Conservation (phyloP, 441 rosid genomes). For the Jatropha podagrica region DNA sequence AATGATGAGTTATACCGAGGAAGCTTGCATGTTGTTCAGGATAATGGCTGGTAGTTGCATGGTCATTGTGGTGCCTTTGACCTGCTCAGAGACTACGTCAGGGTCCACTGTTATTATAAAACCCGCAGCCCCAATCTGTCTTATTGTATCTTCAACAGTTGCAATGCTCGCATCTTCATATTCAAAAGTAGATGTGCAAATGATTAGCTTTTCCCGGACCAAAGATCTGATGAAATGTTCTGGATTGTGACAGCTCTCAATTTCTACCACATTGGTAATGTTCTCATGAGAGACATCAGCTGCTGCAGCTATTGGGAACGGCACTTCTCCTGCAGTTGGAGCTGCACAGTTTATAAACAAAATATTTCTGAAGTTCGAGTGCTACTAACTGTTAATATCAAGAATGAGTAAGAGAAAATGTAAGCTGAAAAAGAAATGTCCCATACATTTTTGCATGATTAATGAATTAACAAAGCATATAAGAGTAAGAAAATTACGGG, state of each 20-base stretch:
- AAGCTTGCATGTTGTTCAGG: slow-evolving; percentile 45
- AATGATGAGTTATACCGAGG: slow-evolving; percentile 31
- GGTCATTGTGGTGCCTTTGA: slow-evolving; percentile 43
- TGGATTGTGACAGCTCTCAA: slow-evolving; percentile 47
- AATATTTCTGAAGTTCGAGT: background rate
- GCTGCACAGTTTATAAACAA: slow-evolving; percentile 32
- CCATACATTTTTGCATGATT: background rate
- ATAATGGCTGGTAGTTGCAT: slow-evolving; percentile 43
- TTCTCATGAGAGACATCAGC: slow-evolving; percentile 44
- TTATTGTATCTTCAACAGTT: slow-evolving; percentile 44
- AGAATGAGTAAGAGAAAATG: background rate
- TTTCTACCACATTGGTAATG: slow-evolving; percentile 25
- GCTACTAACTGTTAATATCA: background rate
- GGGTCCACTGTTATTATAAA: slow-evolving; percentile 51
- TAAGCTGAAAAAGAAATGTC: background rate
- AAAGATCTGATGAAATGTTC: slow-evolving; percentile 35
- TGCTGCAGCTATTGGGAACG: slow-evolving; percentile 42
- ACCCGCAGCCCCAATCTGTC: slow-evolving; percentile 48
- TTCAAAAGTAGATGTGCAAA: slow-evolving; percentile 46
- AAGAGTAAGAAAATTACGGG: slow-evolving; percentile 54
- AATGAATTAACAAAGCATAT: background rate
- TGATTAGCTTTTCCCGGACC: slow-evolving; percentile 41
- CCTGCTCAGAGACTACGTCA: slow-evolving; percentile 35
- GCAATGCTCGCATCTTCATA: slow-evolving; percentile 38
- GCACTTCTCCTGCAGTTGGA: slow-evolving; percentile 40